phyloP scores from a whole-genome alignment of 352 stramenopile species.

The Phytopythium cucurbitacearum region DNA sequence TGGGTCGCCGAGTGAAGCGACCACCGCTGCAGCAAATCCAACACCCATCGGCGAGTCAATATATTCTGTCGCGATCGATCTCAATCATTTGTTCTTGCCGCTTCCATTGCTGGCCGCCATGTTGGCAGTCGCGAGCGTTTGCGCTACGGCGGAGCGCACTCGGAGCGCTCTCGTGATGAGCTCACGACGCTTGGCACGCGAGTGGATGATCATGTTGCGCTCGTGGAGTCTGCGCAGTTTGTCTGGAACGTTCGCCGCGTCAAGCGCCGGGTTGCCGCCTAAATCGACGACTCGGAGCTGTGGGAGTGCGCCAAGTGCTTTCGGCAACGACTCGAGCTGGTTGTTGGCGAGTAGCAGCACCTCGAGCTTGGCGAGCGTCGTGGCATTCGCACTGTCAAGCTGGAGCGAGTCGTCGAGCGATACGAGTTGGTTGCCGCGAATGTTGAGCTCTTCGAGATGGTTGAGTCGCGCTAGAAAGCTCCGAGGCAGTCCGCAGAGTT shows the following conservation, averaged over 20 bases:
- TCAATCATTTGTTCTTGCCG: not conserved
- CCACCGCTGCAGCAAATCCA: not conserved
- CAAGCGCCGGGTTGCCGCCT: conserved; percentile 27
- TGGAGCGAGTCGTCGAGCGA: conserved; percentile 25
- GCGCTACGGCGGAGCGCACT: conserved; percentile 35
- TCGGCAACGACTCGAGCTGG: conserved; percentile 20
- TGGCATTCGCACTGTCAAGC: conserved; percentile 4
- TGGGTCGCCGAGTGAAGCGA: conserved; percentile 47
- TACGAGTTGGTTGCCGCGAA: conserved; percentile 33
- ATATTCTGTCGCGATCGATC: not conserved
- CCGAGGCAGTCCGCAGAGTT: conserved; percentile 19
- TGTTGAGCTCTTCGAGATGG: conserved; percentile 39
- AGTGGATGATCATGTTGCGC: conserved; percentile 56
- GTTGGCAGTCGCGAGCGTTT: conserved; percentile 12
- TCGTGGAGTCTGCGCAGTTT: conserved; percentile 60
- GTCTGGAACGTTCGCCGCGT: conserved; percentile 28
- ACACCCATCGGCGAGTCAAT: not conserved
- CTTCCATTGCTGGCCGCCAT: not conserved
- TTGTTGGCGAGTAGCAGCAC: conserved; percentile 41
- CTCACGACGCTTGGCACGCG: conserved; percentile 51
- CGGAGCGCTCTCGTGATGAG: conserved; percentile 55
- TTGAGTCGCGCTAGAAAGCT: conserved; percentile 24
- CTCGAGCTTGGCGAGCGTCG: conserved; percentile 29
- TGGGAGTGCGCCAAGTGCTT: conserved; percentile 18
- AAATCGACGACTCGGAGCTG: conserved; percentile 41